Percentiles rank a stretch among this genome's conserved stretches.
Evolutionary conservation across 2,329 filamentous ascomycete species (phyloP).

Genomic region (Fusarium praegraminearum): DNA sequence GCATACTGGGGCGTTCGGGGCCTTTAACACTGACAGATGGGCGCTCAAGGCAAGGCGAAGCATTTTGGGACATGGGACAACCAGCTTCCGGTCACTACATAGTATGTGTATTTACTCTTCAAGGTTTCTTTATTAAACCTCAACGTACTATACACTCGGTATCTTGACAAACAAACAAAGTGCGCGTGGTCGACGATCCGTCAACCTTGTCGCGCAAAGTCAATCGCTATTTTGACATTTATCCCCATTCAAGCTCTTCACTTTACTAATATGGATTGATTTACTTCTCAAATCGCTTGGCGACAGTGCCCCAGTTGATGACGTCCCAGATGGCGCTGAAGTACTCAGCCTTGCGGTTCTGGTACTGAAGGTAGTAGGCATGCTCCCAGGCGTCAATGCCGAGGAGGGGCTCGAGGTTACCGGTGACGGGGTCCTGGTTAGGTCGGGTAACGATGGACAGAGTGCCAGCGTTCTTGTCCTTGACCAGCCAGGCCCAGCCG

Average conservation of each 20-base stretch:
- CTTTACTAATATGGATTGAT: constrained; percentile 1
- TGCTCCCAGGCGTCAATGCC: constrained; percentile 98
- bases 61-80: neutral
- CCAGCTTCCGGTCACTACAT: neutral
- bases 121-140: constrained; percentile 30
- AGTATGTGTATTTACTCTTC: constrained; percentile 19
- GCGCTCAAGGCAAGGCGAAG: neutral
- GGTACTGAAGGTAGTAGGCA: constrained; percentile 94
- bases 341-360: constrained; percentile 98
- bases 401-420: constrained; percentile 83
- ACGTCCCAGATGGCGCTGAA: constrained; percentile 95
- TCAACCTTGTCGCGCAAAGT: neutral
- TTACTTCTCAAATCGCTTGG: constrained; percentile 75
- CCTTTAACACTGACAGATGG: neutral
- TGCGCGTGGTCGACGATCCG: constrained; percentile 1
- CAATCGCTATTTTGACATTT: constrained; percentile 29
- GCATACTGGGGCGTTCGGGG: neutral
- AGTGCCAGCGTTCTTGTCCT: constrained; percentile 72
- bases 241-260: neutral
- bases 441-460: constrained; percentile 76
- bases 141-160: constrained; percentile 39
- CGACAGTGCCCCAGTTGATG: constrained; percentile 93
- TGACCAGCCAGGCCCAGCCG: constrained; percentile 91
- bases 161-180: constrained; percentile 37
- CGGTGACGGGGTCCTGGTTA: constrained; percentile 91